These are phyloP conservation scores for Tuber magnatum DNA, from an alignment of 495 filamentous ascomycete genomes.

Conservation along the genomic window DNA sequence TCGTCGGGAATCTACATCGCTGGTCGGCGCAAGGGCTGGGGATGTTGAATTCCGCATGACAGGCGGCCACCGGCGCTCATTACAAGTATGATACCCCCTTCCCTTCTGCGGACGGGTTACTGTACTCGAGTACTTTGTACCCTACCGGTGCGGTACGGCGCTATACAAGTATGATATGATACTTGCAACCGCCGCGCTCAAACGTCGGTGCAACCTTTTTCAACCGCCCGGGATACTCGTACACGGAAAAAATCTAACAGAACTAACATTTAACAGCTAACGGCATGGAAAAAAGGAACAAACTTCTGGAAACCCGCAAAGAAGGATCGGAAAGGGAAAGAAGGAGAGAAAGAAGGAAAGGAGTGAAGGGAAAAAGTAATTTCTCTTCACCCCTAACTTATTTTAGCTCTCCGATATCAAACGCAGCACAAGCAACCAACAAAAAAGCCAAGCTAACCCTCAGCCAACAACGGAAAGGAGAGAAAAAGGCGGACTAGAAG, in stretches of 20 bases:
- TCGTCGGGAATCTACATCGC: conserved; percentile 37
- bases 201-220: background rate
- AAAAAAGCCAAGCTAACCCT: background rate
- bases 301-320: conserved; percentile 15
- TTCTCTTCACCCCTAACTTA: background rate
- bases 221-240: background rate
- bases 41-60: conserved; percentile 11
- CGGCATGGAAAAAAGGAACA: conserved; percentile 13
- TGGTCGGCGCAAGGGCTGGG: conserved; percentile 24
- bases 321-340: conserved; percentile 13
- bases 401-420: background rate
- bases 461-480: conserved; percentile 7
- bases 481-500: background rate
- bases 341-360: conserved; percentile 16
- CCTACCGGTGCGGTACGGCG: background rate
- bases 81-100: conserved; percentile 1
- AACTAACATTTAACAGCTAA: conserved; percentile 1
- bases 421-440: conserved; percentile 2
- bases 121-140: background rate
- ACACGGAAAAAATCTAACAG: background rate
- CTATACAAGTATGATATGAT: no score
- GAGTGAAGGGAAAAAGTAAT: background rate
- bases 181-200: background rate
- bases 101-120: conserved; percentile 11
- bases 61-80: conserved; percentile 5